Base-by-base conservation (phyloP, 225 moss, liverwort and hornwort species). In the Bryum argenteum region DNA sequence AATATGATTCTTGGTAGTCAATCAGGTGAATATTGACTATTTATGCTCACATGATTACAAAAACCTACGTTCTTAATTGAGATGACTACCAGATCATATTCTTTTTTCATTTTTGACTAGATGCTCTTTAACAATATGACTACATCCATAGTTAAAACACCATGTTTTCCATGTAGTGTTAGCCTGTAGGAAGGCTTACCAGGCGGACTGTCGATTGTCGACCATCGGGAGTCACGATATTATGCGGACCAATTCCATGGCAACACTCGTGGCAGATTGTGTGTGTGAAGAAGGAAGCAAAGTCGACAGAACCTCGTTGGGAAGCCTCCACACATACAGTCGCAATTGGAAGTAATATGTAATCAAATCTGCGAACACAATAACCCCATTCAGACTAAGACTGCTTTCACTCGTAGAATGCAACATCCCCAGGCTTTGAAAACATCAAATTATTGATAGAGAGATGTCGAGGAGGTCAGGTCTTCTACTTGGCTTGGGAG, bases 261-360 rank as follows among this genome's bases (percentile, higher is more conserved):
- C 96, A 97, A 81, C 96, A 97, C 62, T 97, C 96, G 62, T 97
- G 96, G 80, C 96, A 97, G 47, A 97, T 93, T 28, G 93, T 88
- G 58, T 97, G 96, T 1, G 90, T 97, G 66, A 93, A 97, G 64
- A 97, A 97, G 28, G 93, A 90, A 21, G 75, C 76, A 43, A 97
- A 97, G 69, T 89, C 89, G 22, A 91, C 96, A 54, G 82, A 67
- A 44, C 69, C 45, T 62, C 87, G 82, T 71, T 97, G 96, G 10
- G 93, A 90, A 70, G 87, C 72, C 63, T 90, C 93, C 63, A 97
- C 72, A 73, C 93, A 93, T 19, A 93, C 88, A 22, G 51, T 43
- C 52, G 96, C 91, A 74, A 97, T 93, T 43, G 96, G 96, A 75
- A 84, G 83, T 39, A 97, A 82, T 76, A 97, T 97, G 72, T 88